A percentile compares a stretch with the other conserved stretches of the same genome.
Evolutionary conservation across 2,329 filamentous ascomycete species (phyloP).

Genomic region (Nannizziopsis arthrosporioides): DNA sequence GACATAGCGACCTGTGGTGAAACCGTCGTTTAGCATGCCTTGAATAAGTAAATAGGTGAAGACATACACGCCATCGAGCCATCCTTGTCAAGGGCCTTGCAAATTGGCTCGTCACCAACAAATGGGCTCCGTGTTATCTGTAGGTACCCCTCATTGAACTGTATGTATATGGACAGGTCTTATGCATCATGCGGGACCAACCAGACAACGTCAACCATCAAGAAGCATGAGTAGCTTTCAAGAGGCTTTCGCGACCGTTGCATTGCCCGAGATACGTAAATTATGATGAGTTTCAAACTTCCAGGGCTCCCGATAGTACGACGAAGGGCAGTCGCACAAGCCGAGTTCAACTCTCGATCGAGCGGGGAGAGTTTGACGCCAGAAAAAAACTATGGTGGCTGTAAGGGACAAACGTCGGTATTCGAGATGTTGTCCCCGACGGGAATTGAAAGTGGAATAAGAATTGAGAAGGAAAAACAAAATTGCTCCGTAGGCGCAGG

Average conservation of each 20-base stretch:
- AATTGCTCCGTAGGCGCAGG: not conserved
- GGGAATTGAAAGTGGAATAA: not conserved
- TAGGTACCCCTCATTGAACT: not conserved
- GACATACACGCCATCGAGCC: too few species aligned
- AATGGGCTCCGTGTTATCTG: too few species aligned
- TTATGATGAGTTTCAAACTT: not conserved
- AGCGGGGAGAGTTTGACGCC: not conserved
- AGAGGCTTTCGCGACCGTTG: slow-evolving; percentile 4
- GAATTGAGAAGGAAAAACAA: not conserved
- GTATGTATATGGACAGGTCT: not conserved
- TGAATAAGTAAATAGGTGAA: too few species aligned
- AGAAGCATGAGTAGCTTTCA: not conserved
- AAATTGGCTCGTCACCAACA: too few species aligned
- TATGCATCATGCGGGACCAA: not conserved
- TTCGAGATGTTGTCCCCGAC: not conserved
- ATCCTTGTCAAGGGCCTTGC: too few species aligned
- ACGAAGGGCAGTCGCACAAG: not conserved
- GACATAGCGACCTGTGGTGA: too few species aligned
- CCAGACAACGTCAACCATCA: not conserved
- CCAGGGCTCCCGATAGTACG: not conserved
- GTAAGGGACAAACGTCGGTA: not conserved
- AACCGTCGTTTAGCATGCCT: too few species aligned
- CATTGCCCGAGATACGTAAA: not conserved
- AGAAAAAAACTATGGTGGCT: not conserved
- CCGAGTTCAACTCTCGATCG: slow-evolving; percentile 2